Evolutionary conservation across 2,329 filamentous ascomycete genomes (phyloP).

Genomic region (Gliomastix tumulicola): DNA sequence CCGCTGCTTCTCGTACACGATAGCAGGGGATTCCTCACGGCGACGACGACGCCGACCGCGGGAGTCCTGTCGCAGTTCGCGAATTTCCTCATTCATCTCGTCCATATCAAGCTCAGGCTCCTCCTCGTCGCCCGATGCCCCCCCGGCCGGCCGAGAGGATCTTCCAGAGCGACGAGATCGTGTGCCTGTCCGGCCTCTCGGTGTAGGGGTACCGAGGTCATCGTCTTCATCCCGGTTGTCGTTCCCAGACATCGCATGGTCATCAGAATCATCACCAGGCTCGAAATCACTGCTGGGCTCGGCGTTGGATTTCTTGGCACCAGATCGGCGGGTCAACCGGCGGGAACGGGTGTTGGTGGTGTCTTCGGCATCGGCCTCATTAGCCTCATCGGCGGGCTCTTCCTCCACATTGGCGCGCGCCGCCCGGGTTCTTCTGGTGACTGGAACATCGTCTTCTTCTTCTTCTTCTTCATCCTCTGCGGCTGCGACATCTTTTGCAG

Average conservation of each 20-base stretch:
- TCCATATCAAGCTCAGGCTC: slow-evolving; percentile 54
- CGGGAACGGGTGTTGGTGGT: slow-evolving; percentile 27
- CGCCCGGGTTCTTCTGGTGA: slow-evolving; percentile 37
- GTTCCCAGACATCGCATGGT: slow-evolving; percentile 38
- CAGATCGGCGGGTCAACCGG: slow-evolving; percentile 39
- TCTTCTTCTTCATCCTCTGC: slow-evolving; percentile 22
- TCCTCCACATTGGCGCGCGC: slow-evolving; percentile 15
- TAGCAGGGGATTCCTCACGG: slow-evolving; percentile 40
- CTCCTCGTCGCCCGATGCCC: slow-evolving; percentile 50
- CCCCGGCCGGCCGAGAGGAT: slow-evolving; percentile 37
- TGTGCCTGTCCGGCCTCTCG: slow-evolving; percentile 36
- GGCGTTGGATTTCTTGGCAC: slow-evolving; percentile 35
- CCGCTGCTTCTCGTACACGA: slow-evolving; percentile 48
- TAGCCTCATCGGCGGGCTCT: slow-evolving; percentile 18
- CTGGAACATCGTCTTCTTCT: slow-evolving; percentile 39
- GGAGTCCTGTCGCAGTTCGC: slow-evolving; percentile 52
- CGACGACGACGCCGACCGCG: slow-evolving; percentile 42
- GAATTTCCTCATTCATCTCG: slow-evolving; percentile 59
- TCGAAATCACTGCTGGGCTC: slow-evolving; percentile 57
- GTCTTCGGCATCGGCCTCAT: slow-evolving; percentile 14
- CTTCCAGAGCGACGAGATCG: slow-evolving; percentile 34
- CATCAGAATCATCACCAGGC: slow-evolving; percentile 51
- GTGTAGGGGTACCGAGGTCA: slow-evolving; percentile 39
- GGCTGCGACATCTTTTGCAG: slow-evolving; percentile 18
- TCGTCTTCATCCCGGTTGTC: slow-evolving; percentile 32